Evolutionary conservation across 495 filamentous ascomycete genomes (phyloP).

Genomic region (Aspergillus bridgeri): DNA sequence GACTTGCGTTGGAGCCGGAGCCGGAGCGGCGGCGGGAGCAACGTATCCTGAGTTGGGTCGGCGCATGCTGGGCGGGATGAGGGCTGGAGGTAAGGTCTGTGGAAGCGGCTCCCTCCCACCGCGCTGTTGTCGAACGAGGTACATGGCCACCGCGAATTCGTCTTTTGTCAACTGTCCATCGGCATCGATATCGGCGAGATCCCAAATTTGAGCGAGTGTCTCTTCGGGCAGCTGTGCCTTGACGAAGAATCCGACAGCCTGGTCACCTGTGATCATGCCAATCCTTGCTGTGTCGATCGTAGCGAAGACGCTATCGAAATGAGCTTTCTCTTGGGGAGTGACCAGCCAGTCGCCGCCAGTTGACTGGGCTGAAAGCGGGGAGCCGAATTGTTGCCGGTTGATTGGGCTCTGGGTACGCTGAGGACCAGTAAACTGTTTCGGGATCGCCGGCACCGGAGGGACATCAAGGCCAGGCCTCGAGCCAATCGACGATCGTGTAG

Average conservation of each 20-base stretch:
- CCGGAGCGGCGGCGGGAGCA: conserved; percentile 14
- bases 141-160: conserved; percentile 98
- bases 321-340: conserved; percentile 73
- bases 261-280: conserved; percentile 85
- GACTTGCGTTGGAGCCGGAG: conserved; percentile 42
- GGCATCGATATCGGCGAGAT: conserved; percentile 89
- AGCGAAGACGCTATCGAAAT: conserved; percentile 80
- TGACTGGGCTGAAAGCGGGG: conserved; percentile 54
- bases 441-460: conserved; percentile 56
- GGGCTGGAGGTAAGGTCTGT: conserved; percentile 66
- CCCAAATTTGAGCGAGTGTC: conserved; percentile 93
- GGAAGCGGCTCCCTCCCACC: conserved; percentile 68
- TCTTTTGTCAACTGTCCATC: conserved; percentile 81
- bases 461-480: conserved; percentile 40
- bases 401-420: conserved; percentile 71
- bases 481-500: conserved; percentile 46
- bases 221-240: conserved; percentile 89
- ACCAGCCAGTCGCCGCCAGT: conserved; percentile 80
- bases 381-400: conserved; percentile 53
- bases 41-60: conserved; percentile 50
- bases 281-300: conserved; percentile 74
- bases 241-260: conserved; percentile 92
- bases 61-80: conserved; percentile 89
- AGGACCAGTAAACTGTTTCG: conserved; percentile 68
- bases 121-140: conserved; percentile 85